Base-by-base conservation (phyloP, 768 basidiomycete genomes). In the Rossbeevera mucosa region DNA sequence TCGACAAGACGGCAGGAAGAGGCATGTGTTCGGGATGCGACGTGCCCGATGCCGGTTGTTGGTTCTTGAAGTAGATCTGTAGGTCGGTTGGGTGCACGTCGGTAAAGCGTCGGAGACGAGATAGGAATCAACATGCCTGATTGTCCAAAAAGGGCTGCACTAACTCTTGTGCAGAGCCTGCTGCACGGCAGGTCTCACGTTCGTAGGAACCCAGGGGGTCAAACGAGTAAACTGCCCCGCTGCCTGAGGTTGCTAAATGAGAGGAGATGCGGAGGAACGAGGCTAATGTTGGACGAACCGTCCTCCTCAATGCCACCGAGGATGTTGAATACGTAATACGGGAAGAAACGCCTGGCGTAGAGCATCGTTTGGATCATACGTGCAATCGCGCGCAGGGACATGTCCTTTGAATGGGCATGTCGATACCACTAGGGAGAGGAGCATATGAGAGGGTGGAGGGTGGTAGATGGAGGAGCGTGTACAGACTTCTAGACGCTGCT, bases 171-270 rank as follows among this genome's bases (percentile, higher is more conserved):
- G 94, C 95, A 14, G 94, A 88, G 46, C 96, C 96, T 44, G 94
- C 94, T 33, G 94, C 94, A 56, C 96, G 86, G 74, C 94, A 98
- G 28, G 90, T 82, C 74, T 96, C 94, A 54, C 96, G 88, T 72
- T 98, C 94, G 70, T 99, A 99, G 44, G 91, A 94, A 24, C 96
- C 96, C 28, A 98, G 93, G 33, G 96, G 96, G 72, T 99, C 96
- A 71, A 96, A 99, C n/a, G 95, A 97, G 78, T 99, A 99, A 26
- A 99, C 94, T 9, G 95, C 92, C 48, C 96, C 96, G 31, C 91
- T 83, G 11, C 94, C 93, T 95, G 66, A 4, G 31, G 24, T 42
- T 24, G 12, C 44, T 28, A 36, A 29, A 43, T 58, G 50, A 65
- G 58, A 33, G 20, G 7, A 28, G 18, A 31, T 5, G 33, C 3